phyloP scores from a whole-genome alignment of 179 eudicot species.

The Silene coronaria region DNA sequence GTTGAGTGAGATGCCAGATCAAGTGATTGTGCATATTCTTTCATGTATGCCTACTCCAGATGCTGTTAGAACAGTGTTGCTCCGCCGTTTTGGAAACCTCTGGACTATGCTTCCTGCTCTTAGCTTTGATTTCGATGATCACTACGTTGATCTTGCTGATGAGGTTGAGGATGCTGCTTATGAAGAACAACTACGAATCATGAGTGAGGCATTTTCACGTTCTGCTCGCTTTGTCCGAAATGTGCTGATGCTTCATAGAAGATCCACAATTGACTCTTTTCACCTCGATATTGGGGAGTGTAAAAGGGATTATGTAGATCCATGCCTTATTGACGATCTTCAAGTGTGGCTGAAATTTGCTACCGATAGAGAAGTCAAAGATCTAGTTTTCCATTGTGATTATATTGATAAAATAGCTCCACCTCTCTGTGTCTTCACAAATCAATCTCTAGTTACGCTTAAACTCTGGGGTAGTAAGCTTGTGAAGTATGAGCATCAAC shows the following conservation, averaged over 20 bases:
- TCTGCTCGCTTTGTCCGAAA: conserved; percentile 4
- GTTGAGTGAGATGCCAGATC: conserved; percentile 25
- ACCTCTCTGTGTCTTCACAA: conserved; percentile 8
- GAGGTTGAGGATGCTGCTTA: no score
- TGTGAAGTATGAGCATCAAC: neutral
- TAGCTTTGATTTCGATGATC: neutral
- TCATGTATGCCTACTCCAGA: conserved; percentile 15
- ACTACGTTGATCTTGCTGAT: neutral
- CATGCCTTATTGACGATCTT: neutral
- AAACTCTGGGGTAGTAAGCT: neutral
- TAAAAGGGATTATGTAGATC: neutral
- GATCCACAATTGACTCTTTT: conserved; percentile 13
- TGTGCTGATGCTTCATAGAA: conserved; percentile 5
- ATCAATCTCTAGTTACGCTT: conserved; percentile 2
- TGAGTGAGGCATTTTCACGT: neutral
- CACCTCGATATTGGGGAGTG: neutral
- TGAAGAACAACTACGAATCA: neutral
- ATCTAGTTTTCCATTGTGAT: neutral
- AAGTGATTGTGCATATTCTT: conserved; percentile 15
- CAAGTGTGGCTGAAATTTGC: conserved; percentile 13
- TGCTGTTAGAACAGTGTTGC: conserved; percentile 17
- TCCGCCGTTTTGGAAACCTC: conserved; percentile 20
- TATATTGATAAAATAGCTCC: neutral
- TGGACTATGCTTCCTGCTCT: conserved; percentile 11
- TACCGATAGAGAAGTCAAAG: conserved; percentile 2